Evolutionary conservation across 2,329 filamentous ascomycete species (phyloP), one percentile per base, ranked within the genome.

Genomic region (Zelopaecilomyces penicillatus): DNA sequence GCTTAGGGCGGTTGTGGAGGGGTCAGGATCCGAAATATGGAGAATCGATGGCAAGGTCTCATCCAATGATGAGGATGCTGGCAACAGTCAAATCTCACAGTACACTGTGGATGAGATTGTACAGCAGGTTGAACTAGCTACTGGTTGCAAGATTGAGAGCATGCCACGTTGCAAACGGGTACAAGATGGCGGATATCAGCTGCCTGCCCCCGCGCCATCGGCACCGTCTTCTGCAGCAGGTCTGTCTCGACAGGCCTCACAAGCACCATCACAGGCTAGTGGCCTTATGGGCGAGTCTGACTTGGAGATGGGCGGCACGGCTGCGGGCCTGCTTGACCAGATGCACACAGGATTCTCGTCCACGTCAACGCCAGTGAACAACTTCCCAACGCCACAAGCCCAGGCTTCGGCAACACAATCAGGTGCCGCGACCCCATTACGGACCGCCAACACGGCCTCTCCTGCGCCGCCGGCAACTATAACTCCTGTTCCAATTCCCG

Each of bases 111-210:
- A 89, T 28, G 81, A 87, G 43, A 82, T 96, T 34, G 75, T 90
- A 27, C 73, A 78, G 36, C 79, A 87, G 44, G 78, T 95, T 2
- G 87, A 95, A 65, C 69, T 74, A 41, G 69, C 79, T 3, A 73
- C 86, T n/a, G 82, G 81, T 12, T 80, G 80, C 44, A 80, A 78
- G 50, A 78, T 87, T 37, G 73, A 76, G 33, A 70, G 75, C 28
- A 77, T 85, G 43, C 76, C 80, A 41, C 73, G 77, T 27, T 73
- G 91, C 6, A 74, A 78, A 33, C 82, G 87, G 38, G 74, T 94
- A 37, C 81, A 93, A 57, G 85, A 86, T 56, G 89, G 88, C 40
- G 88, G 88, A 3, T 80, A 75, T 50, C 77, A 88, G 62, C 79
- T 87, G 50, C 75, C 73, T 5, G 67, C 66, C 5, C 71, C 75